Conservation (phyloP, 2,329 filamentous ascomycete species). For the Dothistroma septosporum region DNA sequence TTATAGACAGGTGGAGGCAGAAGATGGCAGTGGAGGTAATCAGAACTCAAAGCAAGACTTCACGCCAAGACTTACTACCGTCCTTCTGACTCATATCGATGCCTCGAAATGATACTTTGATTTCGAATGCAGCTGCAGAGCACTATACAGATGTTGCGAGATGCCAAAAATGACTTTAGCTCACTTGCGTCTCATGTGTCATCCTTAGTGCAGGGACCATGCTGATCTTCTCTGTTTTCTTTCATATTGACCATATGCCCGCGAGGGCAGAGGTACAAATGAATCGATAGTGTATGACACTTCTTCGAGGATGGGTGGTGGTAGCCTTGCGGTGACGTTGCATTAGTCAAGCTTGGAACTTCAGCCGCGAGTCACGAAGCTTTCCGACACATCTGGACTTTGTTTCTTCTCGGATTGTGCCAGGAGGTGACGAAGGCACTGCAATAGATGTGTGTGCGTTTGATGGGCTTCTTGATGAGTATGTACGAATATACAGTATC, state of each 20-base stretch:
- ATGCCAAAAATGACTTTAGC: neutral
- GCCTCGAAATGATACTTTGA: neutral
- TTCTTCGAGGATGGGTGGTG: neutral
- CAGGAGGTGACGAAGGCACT: no score
- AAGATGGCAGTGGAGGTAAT: neutral
- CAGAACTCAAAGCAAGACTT: no score
- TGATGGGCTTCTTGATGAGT: neutral
- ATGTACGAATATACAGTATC: neutral
- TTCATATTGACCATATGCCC: neutral
- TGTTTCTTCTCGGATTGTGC: neutral
- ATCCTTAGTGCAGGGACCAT: conserved; percentile 78
- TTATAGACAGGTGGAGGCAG: neutral
- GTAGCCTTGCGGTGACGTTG: neutral
- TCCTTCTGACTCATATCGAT: neutral
- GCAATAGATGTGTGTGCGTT: neutral
- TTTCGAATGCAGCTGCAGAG: neutral
- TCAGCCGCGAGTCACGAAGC: neutral
- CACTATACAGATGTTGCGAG: neutral
- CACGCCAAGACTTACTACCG: no score
- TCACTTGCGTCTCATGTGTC: conserved; percentile 60
- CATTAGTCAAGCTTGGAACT: neutral
- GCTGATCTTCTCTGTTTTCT: neutral
- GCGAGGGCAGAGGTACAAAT: neutral
- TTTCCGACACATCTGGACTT: neutral
- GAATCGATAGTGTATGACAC: neutral